Conservation (phyloP, 805 yeast genomes). For the Yamadazyma takamatsuzukensis region DNA sequence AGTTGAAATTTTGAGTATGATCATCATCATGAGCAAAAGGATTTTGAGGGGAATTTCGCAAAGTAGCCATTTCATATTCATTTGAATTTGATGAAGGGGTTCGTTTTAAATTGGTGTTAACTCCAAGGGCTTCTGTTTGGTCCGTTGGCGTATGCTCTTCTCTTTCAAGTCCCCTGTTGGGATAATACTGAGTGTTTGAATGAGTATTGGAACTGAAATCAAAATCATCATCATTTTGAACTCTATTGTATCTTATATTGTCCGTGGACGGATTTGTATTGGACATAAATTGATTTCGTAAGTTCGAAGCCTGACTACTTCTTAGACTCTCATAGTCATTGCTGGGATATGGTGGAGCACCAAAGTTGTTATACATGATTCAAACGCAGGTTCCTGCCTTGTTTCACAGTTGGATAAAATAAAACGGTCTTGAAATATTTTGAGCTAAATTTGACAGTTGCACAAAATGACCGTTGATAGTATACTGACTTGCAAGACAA, state of each 20-base stretch:
- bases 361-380: too few species aligned
- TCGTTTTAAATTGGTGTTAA: too few species aligned
- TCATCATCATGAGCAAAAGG: constrained; percentile 4
- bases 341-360: constrained; percentile 2
- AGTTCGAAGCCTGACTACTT: constrained; percentile 2
- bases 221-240: constrained; percentile 7
- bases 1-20: constrained; percentile 2
- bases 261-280: constrained; percentile 14
- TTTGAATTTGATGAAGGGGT: too few species aligned
- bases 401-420: too few species aligned
- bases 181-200: neutral
- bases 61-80: constrained; percentile 10
- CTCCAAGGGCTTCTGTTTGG: too few species aligned
- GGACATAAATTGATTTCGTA: constrained; percentile 18
- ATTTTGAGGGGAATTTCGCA: constrained; percentile 3
- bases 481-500: too few species aligned
- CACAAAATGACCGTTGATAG: too few species aligned
- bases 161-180: too few species aligned
- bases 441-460: too few species aligned
- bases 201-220: constrained; percentile 7
- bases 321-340: constrained; percentile 6
- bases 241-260: constrained; percentile 3
- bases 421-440: too few species aligned
- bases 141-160: too few species aligned
- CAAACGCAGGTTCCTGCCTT: too few species aligned